phyloP scores from a whole-genome alignment of 1,139 yeast species.

The Suhomyces guaymorum region DNA sequence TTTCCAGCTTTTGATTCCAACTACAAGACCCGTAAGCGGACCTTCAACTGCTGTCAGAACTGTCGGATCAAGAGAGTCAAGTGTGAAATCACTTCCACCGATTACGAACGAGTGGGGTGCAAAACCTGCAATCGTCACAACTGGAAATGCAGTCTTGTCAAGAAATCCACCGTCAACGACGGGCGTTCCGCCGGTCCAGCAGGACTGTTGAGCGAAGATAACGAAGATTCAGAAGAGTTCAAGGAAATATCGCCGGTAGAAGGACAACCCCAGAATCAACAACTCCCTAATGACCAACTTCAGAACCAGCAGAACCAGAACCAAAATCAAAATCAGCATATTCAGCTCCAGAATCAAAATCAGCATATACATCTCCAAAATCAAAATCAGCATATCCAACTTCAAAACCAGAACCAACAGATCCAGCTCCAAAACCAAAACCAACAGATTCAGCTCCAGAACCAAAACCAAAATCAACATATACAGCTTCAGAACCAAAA shows the following conservation, averaged over 20 bases:
- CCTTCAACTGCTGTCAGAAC: conserved; percentile 53
- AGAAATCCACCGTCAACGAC: conserved; percentile 2
- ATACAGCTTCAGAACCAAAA: not conserved
- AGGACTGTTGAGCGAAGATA: not conserved
- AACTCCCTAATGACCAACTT: no score
- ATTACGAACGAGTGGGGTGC: conserved; percentile 41
- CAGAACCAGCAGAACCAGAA: not conserved
- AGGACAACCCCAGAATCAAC: no score
- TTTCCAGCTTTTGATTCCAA: conserved; percentile 60
- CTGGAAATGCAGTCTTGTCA: conserved; percentile 18
- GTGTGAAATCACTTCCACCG: conserved; percentile 35
- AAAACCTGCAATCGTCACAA: conserved; percentile 30
- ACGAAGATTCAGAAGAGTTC: not conserved
- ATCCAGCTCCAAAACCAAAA: not conserved
- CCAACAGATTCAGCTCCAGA: not conserved
- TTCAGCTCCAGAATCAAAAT: not conserved
- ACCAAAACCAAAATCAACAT: not conserved
- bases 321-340: not conserved
- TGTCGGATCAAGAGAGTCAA: conserved; percentile 47
- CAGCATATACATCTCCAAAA: not conserved
- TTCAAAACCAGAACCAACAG: not conserved
- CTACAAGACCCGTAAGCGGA: conserved; percentile 54
- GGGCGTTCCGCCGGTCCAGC: conserved; percentile 7
- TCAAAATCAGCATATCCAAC: not conserved
- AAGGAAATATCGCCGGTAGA: no score